A percentile compares a stretch with the other conserved stretches of the same genome.
These are phyloP conservation scores for Alternaria sp. DNA, from an alignment of 2,329 filamentous ascomycete species.

Conservation along the genomic window DNA sequence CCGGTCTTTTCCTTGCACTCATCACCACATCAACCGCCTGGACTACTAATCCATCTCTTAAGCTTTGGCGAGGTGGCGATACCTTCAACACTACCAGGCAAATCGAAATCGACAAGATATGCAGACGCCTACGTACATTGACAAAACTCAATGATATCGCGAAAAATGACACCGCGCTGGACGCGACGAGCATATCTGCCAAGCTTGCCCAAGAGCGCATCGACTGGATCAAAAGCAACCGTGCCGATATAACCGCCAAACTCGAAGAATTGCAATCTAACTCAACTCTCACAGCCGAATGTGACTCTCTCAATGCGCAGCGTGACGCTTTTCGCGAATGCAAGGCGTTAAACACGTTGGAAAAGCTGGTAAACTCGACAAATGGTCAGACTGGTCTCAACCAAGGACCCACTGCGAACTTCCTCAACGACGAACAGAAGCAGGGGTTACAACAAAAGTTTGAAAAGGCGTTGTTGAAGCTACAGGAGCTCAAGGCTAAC, in stretches of 20 bases:
- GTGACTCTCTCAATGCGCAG: conserved; percentile 35
- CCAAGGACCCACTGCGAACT: conserved; percentile 21
- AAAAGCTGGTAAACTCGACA: conserved; percentile 29
- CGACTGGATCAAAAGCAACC: conserved; percentile 28
- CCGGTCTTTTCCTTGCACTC: not conserved
- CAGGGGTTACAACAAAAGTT: conserved; percentile 35
- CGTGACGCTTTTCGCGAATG: conserved; percentile 30
- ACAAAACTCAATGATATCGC: conserved; percentile 34
- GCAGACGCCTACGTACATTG: conserved; percentile 33
- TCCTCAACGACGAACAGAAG: conserved; percentile 34
- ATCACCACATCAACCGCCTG: not conserved
- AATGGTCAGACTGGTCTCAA: conserved; percentile 33
- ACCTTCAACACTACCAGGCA: not conserved
- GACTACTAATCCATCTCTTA: not conserved
- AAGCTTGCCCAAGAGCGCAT: conserved; percentile 16
- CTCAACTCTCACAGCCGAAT: conserved; percentile 35
- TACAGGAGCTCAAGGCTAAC: conserved; percentile 35
- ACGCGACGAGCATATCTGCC: conserved; percentile 29
- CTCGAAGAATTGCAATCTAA: conserved; percentile 35
- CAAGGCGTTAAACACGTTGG: conserved; percentile 30
- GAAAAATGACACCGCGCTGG: conserved; percentile 37
- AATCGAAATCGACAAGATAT: conserved; percentile 17
- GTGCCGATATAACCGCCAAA: conserved; percentile 29
- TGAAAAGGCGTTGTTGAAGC: conserved; percentile 35
- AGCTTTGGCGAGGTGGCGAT: not conserved